Percentiles rank a stretch among this genome's conserved stretches.
phyloP scores from a whole-genome alignment of 73 alveolate species.

The Paramecium primaurelia region DNA sequence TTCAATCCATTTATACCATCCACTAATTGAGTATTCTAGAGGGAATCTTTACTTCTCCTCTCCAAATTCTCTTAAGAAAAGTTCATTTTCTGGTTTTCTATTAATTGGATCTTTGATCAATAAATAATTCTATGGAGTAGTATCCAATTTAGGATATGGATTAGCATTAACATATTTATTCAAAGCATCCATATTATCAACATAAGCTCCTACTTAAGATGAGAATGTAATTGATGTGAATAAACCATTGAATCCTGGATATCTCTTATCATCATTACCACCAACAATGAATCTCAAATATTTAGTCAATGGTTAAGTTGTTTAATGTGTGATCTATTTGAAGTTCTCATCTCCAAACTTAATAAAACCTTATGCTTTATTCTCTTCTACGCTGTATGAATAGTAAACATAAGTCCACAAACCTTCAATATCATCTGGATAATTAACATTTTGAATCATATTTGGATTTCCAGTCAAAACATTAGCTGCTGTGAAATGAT shows the following conservation, averaged over 20 bases:
- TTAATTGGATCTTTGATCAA: neutral
- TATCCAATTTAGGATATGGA: neutral
- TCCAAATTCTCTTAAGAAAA: neutral
- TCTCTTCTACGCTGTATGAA: neutral
- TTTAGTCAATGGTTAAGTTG: neutral
- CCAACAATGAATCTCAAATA: conserved; percentile 23
- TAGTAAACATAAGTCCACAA: conserved; percentile 44
- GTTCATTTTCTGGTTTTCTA: conserved; percentile 16
- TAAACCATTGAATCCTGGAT: conserved; percentile 41
- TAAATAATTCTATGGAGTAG: neutral
- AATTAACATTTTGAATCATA: conserved; percentile 21
- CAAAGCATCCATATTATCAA: neutral
- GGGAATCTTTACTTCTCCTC: conserved; percentile 6
- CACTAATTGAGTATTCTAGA: neutral
- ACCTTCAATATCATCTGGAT: conserved; percentile 46
- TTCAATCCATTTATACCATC: conserved; percentile 40
- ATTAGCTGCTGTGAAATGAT: conserved; percentile 38
- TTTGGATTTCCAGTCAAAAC: conserved; percentile 6
- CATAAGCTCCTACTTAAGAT: neutral
- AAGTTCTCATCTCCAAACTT: neutral
- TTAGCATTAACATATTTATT: neutral
- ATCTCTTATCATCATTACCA: conserved; percentile 31
- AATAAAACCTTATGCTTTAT: conserved; percentile 1
- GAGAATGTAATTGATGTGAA: conserved; percentile 13
- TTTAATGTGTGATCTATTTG: neutral